phyloP scores from a whole-genome alignment of 352 stramenopile species.

The Pythium grandisporangium region DNA sequence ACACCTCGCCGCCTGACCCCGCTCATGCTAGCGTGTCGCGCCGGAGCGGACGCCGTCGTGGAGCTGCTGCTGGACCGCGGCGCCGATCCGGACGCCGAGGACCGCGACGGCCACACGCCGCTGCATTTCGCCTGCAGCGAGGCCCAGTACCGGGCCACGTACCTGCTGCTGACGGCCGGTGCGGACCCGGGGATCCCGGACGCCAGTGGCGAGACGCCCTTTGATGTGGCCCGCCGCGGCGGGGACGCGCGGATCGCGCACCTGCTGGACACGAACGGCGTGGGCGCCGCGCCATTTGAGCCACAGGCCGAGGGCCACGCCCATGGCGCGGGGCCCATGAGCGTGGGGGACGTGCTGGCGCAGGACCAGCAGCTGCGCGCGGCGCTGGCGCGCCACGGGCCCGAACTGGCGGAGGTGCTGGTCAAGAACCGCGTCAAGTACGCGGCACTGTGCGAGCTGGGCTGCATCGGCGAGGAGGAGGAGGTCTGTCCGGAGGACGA shows the following conservation, averaged over 20 bases:
- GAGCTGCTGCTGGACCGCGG: conserved; percentile 63
- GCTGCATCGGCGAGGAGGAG: conserved; percentile 46
- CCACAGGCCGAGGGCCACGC: too few species aligned
- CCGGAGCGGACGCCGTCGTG: conserved; percentile 46
- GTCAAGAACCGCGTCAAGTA: conserved; percentile 78
- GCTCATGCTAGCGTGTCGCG: conserved; percentile 58
- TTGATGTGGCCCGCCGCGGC: conserved; percentile 59
- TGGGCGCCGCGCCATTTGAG: conserved; percentile 36
- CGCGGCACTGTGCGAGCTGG: conserved; percentile 45
- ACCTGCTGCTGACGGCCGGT: conserved; percentile 71
- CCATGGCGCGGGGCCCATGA: conserved; percentile 36
- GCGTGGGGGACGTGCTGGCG: conserved; percentile 54
- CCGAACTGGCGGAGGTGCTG: conserved; percentile 62
- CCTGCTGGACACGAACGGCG: conserved; percentile 70
- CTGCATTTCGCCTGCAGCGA: conserved; percentile 69
- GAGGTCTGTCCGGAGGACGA: too few species aligned
- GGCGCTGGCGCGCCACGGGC: conserved; percentile 45
- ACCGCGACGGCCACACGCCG: conserved; percentile 72
- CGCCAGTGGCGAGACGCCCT: conserved; percentile 63
- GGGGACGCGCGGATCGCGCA: conserved; percentile 70
- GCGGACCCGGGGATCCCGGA: conserved; percentile 83
- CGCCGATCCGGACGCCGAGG: conserved; percentile 67
- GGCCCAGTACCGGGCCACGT: conserved; percentile 71
- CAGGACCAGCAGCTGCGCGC: conserved; percentile 58
- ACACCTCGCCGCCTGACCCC: conserved; percentile 39